Conservation (phyloP, 257 asterid species). For the Ligustrum vulgare region DNA sequence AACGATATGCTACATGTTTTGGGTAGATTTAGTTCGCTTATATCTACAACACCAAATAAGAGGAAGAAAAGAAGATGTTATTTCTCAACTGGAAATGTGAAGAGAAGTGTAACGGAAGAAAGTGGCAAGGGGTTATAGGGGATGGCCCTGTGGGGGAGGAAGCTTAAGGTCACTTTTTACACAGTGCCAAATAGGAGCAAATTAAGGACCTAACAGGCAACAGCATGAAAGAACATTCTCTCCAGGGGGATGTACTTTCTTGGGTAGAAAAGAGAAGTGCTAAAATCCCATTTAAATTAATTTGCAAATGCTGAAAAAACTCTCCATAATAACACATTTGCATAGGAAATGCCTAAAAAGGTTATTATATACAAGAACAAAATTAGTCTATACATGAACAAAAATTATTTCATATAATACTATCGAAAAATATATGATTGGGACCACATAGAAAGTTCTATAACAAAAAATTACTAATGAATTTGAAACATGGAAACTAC, state of each 20-base stretch:
- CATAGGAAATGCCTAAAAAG: background rate
- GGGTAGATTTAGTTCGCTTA: conserved; percentile 86
- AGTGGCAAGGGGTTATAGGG: background rate
- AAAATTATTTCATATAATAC: too few relatives aligned
- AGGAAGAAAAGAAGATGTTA: conserved; percentile 10
- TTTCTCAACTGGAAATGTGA: background rate
- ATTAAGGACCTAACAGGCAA: conserved; percentile 1
- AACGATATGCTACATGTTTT: conserved; percentile 76
- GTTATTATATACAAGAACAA: background rate
- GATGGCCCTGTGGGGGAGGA: background rate
- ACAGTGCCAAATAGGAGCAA: background rate
- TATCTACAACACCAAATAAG: conserved; percentile 48
- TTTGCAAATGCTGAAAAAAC: background rate
- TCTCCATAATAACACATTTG: background rate
- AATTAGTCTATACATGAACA: background rate
- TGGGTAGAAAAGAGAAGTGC: background rate
- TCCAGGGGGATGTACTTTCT: background rate
- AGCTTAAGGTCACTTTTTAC: background rate
- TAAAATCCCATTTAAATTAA: background rate
- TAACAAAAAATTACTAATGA: background rate
- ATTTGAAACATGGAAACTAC: background rate
- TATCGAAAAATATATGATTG: background rate
- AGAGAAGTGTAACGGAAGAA: background rate
- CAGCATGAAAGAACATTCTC: background rate
- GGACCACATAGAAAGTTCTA: background rate